Base-by-base conservation (phyloP, 768 basidiomycete genomes). In the Tephrocybe rancida region DNA sequence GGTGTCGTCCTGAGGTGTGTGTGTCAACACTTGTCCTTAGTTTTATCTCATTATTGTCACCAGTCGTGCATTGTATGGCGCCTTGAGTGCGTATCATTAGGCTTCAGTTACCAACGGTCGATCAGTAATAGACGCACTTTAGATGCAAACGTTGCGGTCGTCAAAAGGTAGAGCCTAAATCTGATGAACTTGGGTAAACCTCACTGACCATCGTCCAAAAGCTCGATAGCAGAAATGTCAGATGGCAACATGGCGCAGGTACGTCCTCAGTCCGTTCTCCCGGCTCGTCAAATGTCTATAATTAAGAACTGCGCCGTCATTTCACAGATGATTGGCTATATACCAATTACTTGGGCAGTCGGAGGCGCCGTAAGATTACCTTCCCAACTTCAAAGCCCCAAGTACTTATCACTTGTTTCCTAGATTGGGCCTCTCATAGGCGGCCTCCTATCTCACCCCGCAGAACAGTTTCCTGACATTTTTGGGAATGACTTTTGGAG, bases 151-250 rank as follows among this genome's bases (percentile, higher is more conserved):
- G 81, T 87, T 45, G 87, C 89, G 0, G 83, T 90, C 9, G 80
- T 89, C 45, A 90, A 90, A 67, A 76, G 76, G 78, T 60, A 46
- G 18, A 19, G 22, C 24, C 27, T 9, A 8, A n/a, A 25, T 24
- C 27, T 8, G 10, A 32, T 3, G 14, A 13, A 13, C 9, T 18
- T 35, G 4, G 6, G 8, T 22, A 38, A 14, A n/a, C 37, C 18
- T 45, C 6, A 27, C 59, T 11, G 8, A 14, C 14, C 5, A 16
- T 7, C 26, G 10, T 37, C 35, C 16, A 16, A 11, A 18, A 87
- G 87, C 59, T 84, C 85, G 76, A 75, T 89, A 68, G 82, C 79
- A 4, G 90, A 91, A 65, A 75, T 91, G 58, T 88, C 88, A 1
- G 88, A 91, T 59, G 70, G 80, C 0, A 90, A 88, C 66, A 74